A percentile compares a stretch with the other conserved stretches of the same genome.
Conservation (phyloP, 257 asterid genomes). For the Nicotiana obtusifolia region DNA sequence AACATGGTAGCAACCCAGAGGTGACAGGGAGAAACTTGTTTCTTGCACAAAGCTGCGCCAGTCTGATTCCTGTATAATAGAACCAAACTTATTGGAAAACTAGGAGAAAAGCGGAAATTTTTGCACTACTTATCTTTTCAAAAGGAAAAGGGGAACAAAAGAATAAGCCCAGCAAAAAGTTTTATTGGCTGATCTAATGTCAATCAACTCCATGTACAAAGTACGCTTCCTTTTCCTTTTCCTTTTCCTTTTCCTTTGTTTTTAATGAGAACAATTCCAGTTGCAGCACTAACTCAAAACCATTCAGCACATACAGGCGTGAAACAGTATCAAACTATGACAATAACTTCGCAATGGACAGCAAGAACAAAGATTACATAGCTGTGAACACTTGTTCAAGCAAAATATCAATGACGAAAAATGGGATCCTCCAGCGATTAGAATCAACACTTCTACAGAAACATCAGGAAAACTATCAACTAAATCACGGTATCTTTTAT, state of each 20-base stretch:
- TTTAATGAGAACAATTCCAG: background rate
- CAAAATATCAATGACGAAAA: too few relatives aligned
- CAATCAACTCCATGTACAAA: background rate
- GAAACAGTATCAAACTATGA: too few relatives aligned
- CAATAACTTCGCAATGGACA: too few relatives aligned
- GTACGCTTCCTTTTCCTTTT: background rate
- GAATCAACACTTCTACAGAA: too few relatives aligned
- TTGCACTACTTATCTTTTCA: background rate
- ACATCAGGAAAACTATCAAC: too few relatives aligned
- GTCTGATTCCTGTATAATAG: slow-evolving; percentile 38
- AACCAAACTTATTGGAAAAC: background rate
- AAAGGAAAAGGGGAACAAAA: background rate
- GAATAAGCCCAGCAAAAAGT: background rate
- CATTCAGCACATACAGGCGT: too few relatives aligned
- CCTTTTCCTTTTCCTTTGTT: background rate
- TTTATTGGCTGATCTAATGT: background rate
- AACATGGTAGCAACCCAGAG: slow-evolving; percentile 37
- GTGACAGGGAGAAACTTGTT: slow-evolving; percentile 42
- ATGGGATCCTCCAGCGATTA: too few relatives aligned
- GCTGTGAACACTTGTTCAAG: too few relatives aligned
- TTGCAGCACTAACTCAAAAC: too few relatives aligned
- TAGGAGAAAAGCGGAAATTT: background rate
- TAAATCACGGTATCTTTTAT: too few relatives aligned
- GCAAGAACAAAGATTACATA: too few relatives aligned
- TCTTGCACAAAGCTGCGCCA: slow-evolving; percentile 40